These are phyloP conservation scores for Fraxinus xanthoxyloides DNA, from an alignment of 305 asterid species.

Conservation along the genomic window DNA sequence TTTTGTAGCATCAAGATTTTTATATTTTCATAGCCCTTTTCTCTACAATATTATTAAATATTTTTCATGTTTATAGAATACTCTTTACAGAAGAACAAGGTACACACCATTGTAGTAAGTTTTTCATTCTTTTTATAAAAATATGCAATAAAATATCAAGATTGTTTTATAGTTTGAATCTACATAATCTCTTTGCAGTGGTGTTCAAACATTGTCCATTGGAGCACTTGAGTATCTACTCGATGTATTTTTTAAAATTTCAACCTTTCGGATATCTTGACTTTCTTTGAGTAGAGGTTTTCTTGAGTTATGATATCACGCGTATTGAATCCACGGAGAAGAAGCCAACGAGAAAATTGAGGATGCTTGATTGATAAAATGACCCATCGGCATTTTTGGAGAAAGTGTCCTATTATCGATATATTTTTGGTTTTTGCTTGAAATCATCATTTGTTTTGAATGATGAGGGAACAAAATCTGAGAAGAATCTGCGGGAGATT, in stretches of 20 bases:
- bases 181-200: not conserved
- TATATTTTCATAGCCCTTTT: not conserved
- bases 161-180: not conserved
- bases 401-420: not conserved
- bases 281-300: not conserved
- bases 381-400: not conserved
- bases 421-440: not conserved
- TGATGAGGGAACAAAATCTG: not conserved
- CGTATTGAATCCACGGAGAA: not conserved
- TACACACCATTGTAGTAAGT: not conserved
- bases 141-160: not conserved
- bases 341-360: not conserved
- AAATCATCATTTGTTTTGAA: not conserved
- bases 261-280: not conserved
- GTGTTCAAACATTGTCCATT: not conserved
- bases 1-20: not conserved
- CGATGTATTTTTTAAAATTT: not conserved
- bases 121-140: not conserved
- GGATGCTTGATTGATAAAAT: not conserved
- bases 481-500: not conserved
- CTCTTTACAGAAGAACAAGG: not conserved
- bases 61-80: not conserved
- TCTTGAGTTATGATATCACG: not conserved
- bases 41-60: not conserved
- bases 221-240: not conserved